Evolutionary conservation across 805 yeast genomes (phyloP).

Genomic region (Candida arabinofermentans): DNA sequence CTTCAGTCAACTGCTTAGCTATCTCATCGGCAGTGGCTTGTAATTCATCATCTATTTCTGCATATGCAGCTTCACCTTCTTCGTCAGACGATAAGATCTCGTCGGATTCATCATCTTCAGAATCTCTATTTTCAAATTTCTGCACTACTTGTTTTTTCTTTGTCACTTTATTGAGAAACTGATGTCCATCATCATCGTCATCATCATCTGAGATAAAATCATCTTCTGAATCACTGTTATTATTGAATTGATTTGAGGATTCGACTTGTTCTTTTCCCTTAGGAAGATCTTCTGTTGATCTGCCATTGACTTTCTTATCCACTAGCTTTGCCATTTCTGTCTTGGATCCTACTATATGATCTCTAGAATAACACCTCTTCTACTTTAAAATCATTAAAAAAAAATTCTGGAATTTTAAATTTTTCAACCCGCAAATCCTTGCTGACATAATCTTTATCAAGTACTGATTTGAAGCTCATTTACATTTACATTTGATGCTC

Average conservation of each 20-base stretch:
- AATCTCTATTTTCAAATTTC: constrained; percentile 8
- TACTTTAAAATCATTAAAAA: background rate
- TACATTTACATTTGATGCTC: no score
- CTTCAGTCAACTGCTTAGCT: constrained; percentile 13
- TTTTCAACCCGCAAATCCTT: no score
- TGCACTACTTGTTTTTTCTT: constrained; percentile 9
- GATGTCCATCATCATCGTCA: constrained; percentile 3
- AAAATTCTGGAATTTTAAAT: no score
- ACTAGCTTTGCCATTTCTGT: no score
- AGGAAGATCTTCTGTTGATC: no score
- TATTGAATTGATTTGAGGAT: no score
- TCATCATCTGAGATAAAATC: constrained; percentile 4
- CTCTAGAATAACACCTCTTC: no score
- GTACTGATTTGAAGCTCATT: no score
- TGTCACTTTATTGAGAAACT: constrained; percentile 6
- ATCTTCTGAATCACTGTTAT: constrained; percentile 3
- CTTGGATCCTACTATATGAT: no score
- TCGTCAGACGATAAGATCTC: constrained; percentile 8
- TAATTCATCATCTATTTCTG: constrained; percentile 6
- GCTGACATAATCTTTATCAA: no score
- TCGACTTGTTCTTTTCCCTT: no score
- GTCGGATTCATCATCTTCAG: constrained; percentile 6
- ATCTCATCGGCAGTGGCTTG: constrained; percentile 8
- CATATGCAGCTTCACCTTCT: constrained; percentile 5
- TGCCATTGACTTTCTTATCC: no score